A percentile compares a stretch with the other conserved stretches of the same genome.
These are phyloP conservation scores for Candida schatavii DNA, from an alignment of 805 yeast species.

Conservation along the genomic window DNA sequence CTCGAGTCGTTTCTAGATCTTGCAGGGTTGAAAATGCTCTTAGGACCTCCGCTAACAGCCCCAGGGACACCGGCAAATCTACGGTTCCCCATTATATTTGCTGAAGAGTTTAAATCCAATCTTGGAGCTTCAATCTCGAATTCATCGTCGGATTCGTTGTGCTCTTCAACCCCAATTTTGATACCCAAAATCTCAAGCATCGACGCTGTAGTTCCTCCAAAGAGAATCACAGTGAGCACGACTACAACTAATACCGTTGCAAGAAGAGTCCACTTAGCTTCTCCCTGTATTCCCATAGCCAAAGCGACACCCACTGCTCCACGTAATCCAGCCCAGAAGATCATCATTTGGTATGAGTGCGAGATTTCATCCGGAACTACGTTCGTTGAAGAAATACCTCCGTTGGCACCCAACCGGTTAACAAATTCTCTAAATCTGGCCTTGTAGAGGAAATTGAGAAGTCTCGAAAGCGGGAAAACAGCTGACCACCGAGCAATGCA, in stretches of 20 bases:
- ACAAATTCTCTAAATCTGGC: slow-evolving; percentile 48
- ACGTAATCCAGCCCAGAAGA: slow-evolving; percentile 98
- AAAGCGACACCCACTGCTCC: slow-evolving; percentile 99
- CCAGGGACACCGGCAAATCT: slow-evolving; percentile 15
- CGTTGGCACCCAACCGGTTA: slow-evolving; percentile 22
- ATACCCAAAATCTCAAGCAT: slow-evolving; percentile 95
- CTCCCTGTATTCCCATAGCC: slow-evolving; percentile 97
- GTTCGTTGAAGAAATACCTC: slow-evolving; percentile 38
- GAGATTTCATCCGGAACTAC: slow-evolving; percentile 81
- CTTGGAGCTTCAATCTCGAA: slow-evolving; percentile 83
- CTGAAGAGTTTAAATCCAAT: slow-evolving; percentile 14
- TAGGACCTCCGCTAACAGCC: slow-evolving; percentile 9
- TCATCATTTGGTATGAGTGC: slow-evolving; percentile 96
- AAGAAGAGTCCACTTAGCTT: slow-evolving; percentile 77
- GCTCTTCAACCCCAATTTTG: slow-evolving; percentile 81
- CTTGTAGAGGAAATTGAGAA: slow-evolving; percentile 76
- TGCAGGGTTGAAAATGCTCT: slow-evolving; percentile 5
- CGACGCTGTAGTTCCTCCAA: slow-evolving; percentile 98
- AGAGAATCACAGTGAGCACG: slow-evolving; percentile 89
- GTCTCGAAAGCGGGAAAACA: slow-evolving; percentile 86
- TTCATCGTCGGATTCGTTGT: slow-evolving; percentile 81
- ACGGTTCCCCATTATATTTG: slow-evolving; percentile 20
- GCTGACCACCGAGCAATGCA: slow-evolving; percentile 97
- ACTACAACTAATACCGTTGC: slow-evolving; percentile 97
- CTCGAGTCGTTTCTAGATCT: slow-evolving; percentile 31